Evolutionary conservation across 768 basidiomycete species (phyloP), one percentile per base, ranked within the genome.

Genomic region (Pulveroboletus frians): DNA sequence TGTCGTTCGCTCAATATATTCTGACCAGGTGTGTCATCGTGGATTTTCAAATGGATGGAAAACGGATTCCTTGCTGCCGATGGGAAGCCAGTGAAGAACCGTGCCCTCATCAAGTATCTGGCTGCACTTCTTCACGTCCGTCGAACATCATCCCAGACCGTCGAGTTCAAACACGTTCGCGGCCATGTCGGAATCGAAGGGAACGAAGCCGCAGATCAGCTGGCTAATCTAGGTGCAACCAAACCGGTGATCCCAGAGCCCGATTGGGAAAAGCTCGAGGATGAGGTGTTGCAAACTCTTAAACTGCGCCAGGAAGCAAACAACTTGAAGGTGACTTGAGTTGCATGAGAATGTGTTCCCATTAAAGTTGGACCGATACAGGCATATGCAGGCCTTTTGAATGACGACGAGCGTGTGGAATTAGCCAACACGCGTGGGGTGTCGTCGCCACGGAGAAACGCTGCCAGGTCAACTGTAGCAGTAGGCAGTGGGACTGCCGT

Each of bases 151-250:
- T 81, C 80, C 3, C 85, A 85, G 53, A 66, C 63, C 27, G 77
- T 94, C 38, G 64, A 63, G 32, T 74, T 95, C 41, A 69, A 80
- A 55, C 77, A 92, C 58, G 89, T 97, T 48, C 76, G 80, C 49
- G 94, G 85, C 0, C 94, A 96, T 59, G 73, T 71, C 9, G 92
- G 92, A 0, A 73, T 80, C 26, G 69, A 69, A 46, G 94, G 94
- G 1, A 97, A 97, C 62, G 93, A 97, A 46, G 84, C 79, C 37
- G 94, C 94, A 3, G 94, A 97, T 63, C 58, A 53, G 13, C 75
- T 84, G 48, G 91, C 91, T 4, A 84, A 80, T 49, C 29, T 66
- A 5, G 91, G 91, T 3, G 65, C 76, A 9, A 55, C 60, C 9
- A 50, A 73, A 44, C 70, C 73, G 0, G 50, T 37, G 15, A 50